Evolutionary conservation across 768 basidiomycete species (phyloP).

Genomic region (Hericium erinaceus): DNA sequence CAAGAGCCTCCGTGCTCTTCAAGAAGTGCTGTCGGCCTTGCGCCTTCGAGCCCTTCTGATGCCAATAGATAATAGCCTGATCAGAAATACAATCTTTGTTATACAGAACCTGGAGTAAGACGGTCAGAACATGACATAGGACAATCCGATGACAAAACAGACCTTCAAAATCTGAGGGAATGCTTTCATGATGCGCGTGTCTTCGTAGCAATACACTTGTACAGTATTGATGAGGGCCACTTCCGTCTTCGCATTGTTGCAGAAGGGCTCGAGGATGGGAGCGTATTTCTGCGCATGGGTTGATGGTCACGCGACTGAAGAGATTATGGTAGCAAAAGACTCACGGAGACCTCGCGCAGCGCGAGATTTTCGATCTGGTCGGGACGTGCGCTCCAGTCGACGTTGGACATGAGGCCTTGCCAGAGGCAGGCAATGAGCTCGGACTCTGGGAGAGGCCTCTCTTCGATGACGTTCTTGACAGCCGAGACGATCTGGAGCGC

Average conservation of each 20-base stretch:
- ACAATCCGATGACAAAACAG: conserved; percentile 4
- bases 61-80: conserved; percentile 96
- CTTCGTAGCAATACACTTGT: conserved; percentile 94
- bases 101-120: conserved; percentile 64
- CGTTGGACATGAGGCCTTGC: conserved; percentile 79
- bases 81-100: conserved; percentile 94
- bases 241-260: conserved; percentile 79
- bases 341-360: conserved; percentile 79
- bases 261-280: conserved; percentile 85
- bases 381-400: conserved; percentile 84
- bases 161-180: conserved; percentile 95
- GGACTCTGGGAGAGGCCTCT: conserved; percentile 72
- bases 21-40: conserved; percentile 95
- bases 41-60: conserved; percentile 92
- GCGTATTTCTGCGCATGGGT: conserved; percentile 55
- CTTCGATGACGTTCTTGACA: conserved; percentile 65
- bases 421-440: conserved; percentile 88
- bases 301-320: not conserved
- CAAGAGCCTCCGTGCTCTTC: conserved; percentile 76
- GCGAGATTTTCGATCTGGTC: conserved; percentile 89
- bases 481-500: conserved; percentile 57
- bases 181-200: conserved; percentile 88
- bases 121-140: not conserved
- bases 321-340: conserved; percentile 19
- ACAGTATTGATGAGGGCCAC: conserved; percentile 92